Evolutionary conservation across 768 basidiomycete species (phyloP).

Genomic region (Mycena venus): DNA sequence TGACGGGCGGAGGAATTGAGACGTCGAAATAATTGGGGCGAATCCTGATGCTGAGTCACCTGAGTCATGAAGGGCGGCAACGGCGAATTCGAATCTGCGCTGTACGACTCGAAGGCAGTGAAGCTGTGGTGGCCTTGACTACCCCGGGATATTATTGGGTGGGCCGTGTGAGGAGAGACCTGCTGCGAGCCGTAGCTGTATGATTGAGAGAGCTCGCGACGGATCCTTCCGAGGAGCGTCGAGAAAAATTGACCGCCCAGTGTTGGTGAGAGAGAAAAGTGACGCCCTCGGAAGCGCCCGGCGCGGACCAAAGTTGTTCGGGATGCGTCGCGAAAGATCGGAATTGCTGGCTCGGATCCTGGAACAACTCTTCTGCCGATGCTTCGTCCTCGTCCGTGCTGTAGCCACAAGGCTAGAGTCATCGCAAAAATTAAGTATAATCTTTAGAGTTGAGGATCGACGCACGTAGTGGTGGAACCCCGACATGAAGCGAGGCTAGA

Average conservation of each 20-base stretch:
- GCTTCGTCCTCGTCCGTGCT: constrained; percentile 21
- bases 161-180: constrained; percentile 32
- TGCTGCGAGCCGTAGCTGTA: constrained; percentile 24
- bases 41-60: too few relatives aligned
- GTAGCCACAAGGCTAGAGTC: constrained; percentile 25
- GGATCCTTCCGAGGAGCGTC: constrained; percentile 21
- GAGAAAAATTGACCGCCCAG: not conserved
- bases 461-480: constrained; percentile 34
- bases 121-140: constrained; percentile 19
- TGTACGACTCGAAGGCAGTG: constrained; percentile 29
- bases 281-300: not conserved
- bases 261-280: not conserved
- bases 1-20: too few relatives aligned
- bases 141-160: constrained; percentile 30
- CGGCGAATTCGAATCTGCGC: constrained; percentile 25
- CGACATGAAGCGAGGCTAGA: constrained; percentile 34
- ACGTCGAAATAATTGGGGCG: too few relatives aligned
- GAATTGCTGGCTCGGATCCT: constrained; percentile 7
- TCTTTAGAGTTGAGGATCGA: not conserved
- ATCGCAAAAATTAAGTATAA: not conserved
- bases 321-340: constrained; percentile 20
- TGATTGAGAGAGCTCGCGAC: constrained; percentile 1
- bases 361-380: constrained; percentile 24
- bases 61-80: constrained; percentile 15
- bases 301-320: constrained; percentile 20